Base-by-base conservation (phyloP, 148 eudicot species). In the Arctostaphylos glauca region DNA sequence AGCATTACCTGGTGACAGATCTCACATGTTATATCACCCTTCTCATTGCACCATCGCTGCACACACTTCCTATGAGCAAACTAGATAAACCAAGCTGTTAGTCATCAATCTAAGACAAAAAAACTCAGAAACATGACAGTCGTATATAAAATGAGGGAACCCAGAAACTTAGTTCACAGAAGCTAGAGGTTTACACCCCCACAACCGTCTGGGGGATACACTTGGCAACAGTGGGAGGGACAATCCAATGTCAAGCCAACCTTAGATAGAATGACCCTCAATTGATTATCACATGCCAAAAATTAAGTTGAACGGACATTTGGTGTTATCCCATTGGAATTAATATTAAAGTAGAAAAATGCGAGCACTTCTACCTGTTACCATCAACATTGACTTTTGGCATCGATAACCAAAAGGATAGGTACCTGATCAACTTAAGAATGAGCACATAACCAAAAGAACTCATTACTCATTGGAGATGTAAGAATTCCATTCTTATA, bases 51-150 rank as follows among this genome's bases (percentile, higher is more conserved):
- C 96, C 98, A 94, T 59, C 83, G 83, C 80, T 94, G 98, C 85
- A 93, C 94, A 76, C 98, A 94, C 84, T 93, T 89, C 87, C 98
- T 93, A 85, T 94, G 98, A 75, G 98, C 98, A 86, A 70, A 94
- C 98, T 94, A 95, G 56, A 82, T 21, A 53, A 71, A 84, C 19
- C 2, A 76, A 50, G 54, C 67, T 49, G 53, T 70, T 48, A 76
- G 19, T 44, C 76, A 50, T 66, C 50, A 66, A 60, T 9, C 9
- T 10, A 38, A n/a, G 15, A 38, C 9, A 66, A 23, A 52, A n/a
- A 48, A 8, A 16, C 49, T 25, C 23, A 74, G 72, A 25, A 50
- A 68, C 19, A 78, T 58, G 18, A 48, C 15, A 47, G 38, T 59
- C 74, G 44, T 72, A 4, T 5, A 41, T 31, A 72, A 60, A 58